These are phyloP conservation scores for Colletotrichum sidae DNA, from an alignment of 2,329 filamentous ascomycete genomes.

Conservation along the genomic window DNA sequence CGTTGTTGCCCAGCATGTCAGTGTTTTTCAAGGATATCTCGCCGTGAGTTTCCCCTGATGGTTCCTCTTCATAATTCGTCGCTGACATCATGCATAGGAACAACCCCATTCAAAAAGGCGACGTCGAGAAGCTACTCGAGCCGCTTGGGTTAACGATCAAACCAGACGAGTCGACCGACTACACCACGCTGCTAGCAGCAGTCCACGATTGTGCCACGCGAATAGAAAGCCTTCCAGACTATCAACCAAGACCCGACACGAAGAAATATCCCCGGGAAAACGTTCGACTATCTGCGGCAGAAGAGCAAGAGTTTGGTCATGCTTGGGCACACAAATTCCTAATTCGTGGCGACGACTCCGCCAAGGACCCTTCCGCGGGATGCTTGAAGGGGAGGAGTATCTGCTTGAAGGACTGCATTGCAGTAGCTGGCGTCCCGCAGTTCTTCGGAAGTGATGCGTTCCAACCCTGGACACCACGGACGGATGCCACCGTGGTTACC, in stretches of 20 bases:
- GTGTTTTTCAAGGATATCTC: slow-evolving; percentile 54
- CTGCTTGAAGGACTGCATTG: slow-evolving; percentile 66
- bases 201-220: slow-evolving; percentile 63
- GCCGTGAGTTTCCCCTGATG: slow-evolving; percentile 40
- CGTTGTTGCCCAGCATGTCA: slow-evolving; percentile 44
- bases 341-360: slow-evolving; percentile 45
- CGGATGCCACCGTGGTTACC: slow-evolving; percentile 65
- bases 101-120: slow-evolving; percentile 55
- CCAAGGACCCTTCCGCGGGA: slow-evolving; percentile 6
- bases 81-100: slow-evolving; percentile 39
- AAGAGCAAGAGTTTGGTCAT: slow-evolving; percentile 58
- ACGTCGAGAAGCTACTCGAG: slow-evolving; percentile 50
- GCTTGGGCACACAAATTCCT: slow-evolving; percentile 64
- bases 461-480: slow-evolving; percentile 60
- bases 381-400: slow-evolving; percentile 57
- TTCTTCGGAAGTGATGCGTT: slow-evolving; percentile 64
- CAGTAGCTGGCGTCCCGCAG: slow-evolving; percentile 65
- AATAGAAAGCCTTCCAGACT: slow-evolving; percentile 58
- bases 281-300: slow-evolving; percentile 51
- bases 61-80: not conserved
- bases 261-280: slow-evolving; percentile 57
- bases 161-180: slow-evolving; percentile 54
- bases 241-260: slow-evolving; percentile 54
- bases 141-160: slow-evolving; percentile 52
- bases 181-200: slow-evolving; percentile 60